A percentile compares a stretch with the other conserved stretches of the same genome.
These are phyloP conservation scores for Venturia carpophila DNA, from an alignment of 2,329 filamentous ascomycete genomes.

Conservation along the genomic window DNA sequence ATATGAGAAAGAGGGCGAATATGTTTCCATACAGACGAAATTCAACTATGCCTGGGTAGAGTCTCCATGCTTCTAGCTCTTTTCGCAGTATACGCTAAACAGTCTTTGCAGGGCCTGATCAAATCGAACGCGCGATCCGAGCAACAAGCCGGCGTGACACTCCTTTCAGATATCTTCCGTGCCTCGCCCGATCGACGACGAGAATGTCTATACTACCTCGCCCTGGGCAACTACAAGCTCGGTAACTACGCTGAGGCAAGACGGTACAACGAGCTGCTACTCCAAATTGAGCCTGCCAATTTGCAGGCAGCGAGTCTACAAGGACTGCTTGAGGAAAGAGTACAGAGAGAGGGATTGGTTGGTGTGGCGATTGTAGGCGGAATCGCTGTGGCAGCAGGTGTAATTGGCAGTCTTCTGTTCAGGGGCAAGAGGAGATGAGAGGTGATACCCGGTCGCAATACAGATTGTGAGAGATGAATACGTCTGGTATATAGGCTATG, in stretches of 20 bases:
- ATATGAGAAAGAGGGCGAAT: conserved; percentile 95
- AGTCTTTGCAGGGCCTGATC: conserved; percentile 67
- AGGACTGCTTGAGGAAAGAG: conserved; percentile 87
- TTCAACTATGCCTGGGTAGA: conserved; percentile 99
- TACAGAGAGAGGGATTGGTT: conserved; percentile 86
- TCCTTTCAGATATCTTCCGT: conserved; percentile 95
- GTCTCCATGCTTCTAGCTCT: conserved; percentile 1
- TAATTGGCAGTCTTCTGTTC: conserved; percentile 81
- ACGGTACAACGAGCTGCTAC: conserved; percentile 84
- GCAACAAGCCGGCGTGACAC: conserved; percentile 87
- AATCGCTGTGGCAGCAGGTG: conserved; percentile 84
- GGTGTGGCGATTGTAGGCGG: conserved; percentile 93
- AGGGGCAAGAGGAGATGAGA: conserved; percentile 59
- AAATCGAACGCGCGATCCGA: conserved; percentile 80
- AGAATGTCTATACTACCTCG: conserved; percentile 97
- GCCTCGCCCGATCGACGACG: conserved; percentile 83
- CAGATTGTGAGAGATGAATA: background rate
- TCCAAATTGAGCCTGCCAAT: conserved; percentile 87
- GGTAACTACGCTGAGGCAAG: conserved; percentile 94
- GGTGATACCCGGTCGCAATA: background rate
- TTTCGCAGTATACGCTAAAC: background rate
- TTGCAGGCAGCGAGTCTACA: conserved; percentile 82
- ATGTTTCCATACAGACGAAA: conserved; percentile 94
- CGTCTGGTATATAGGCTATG: background rate
- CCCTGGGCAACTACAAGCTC: conserved; percentile 94